Conservation (phyloP, 441 rosid genomes). For the Brassica balearica region DNA sequence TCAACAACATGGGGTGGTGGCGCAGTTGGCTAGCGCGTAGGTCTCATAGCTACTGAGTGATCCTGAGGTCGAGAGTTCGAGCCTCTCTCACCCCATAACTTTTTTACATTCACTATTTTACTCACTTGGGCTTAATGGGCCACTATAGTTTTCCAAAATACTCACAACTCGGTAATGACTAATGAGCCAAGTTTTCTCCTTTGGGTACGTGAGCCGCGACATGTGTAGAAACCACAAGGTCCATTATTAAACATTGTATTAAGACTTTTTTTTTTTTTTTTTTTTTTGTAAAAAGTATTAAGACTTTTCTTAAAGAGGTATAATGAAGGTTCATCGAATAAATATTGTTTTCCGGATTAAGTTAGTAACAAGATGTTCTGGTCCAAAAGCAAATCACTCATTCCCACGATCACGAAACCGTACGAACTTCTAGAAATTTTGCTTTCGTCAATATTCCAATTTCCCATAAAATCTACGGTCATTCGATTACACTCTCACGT, state of each 20-base stretch:
- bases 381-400: constrained; percentile 22
- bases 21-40: constrained; percentile 99
- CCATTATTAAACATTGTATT: neutral
- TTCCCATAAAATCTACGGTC: constrained; percentile 31
- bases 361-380: constrained; percentile 26
- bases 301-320: neutral
- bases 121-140: constrained; percentile 35
- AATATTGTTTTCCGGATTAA: neutral
- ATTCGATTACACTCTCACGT: constrained; percentile 34
- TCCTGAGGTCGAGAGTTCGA: constrained; percentile 98
- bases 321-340: neutral
- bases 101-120: neutral
- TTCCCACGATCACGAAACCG: constrained; percentile 38
- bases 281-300: neutral
- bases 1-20: constrained; percentile 77
- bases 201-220: neutral
- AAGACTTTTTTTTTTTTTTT: neutral
- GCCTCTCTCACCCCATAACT: constrained; percentile 81
- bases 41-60: constrained; percentile 91
- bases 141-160: neutral
- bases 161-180: neutral
- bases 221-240: neutral
- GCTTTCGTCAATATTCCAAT: neutral
- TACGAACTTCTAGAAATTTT: constrained; percentile 29
- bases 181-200: neutral